Evolutionary conservation across 2,329 filamentous ascomycete genomes (phyloP).

Genomic region (Huntiella moniliformis): DNA sequence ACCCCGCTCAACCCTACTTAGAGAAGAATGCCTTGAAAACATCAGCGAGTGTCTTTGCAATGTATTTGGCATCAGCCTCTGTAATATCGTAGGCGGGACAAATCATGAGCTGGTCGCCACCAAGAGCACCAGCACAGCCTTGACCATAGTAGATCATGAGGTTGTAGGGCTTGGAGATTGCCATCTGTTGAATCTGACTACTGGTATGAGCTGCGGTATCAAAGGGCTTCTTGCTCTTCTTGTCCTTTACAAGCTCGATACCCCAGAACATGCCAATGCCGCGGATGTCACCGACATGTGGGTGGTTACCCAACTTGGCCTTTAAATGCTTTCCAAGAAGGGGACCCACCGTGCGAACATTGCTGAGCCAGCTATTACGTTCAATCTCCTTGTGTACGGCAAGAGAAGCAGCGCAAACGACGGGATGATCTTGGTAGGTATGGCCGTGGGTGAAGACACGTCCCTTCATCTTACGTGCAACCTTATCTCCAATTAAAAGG

Average conservation of each 20-base stretch:
- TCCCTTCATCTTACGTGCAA: constrained; percentile 25
- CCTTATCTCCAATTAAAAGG: constrained; percentile 32
- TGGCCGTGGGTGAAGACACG: constrained; percentile 33
- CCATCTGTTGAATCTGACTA: constrained; percentile 1
- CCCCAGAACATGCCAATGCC: constrained; percentile 36
- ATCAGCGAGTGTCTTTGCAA: not conserved
- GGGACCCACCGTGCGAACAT: constrained; percentile 35
- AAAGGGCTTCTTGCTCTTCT: constrained; percentile 21
- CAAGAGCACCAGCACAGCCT: constrained; percentile 9
- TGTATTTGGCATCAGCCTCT: constrained; percentile 14
- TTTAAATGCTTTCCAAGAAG: constrained; percentile 27
- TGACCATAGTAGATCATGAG: constrained; percentile 8
- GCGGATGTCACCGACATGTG: constrained; percentile 40
- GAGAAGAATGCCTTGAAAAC: not conserved
- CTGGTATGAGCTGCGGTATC: constrained; percentile 3
- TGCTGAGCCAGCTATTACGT: constrained; percentile 37
- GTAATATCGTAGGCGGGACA: constrained; percentile 50
- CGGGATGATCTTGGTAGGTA: constrained; percentile 41
- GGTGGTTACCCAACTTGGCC: constrained; percentile 23
- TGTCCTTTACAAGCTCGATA: constrained; percentile 27
- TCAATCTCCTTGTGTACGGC: constrained; percentile 42
- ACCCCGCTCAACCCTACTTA: not conserved
- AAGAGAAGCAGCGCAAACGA: constrained; percentile 41
- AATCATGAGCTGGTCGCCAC: constrained; percentile 51
- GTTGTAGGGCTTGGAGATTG: not conserved